Conservation (phyloP, 2,329 filamentous ascomycete genomes). For the Talaromyces sp. region DNA sequence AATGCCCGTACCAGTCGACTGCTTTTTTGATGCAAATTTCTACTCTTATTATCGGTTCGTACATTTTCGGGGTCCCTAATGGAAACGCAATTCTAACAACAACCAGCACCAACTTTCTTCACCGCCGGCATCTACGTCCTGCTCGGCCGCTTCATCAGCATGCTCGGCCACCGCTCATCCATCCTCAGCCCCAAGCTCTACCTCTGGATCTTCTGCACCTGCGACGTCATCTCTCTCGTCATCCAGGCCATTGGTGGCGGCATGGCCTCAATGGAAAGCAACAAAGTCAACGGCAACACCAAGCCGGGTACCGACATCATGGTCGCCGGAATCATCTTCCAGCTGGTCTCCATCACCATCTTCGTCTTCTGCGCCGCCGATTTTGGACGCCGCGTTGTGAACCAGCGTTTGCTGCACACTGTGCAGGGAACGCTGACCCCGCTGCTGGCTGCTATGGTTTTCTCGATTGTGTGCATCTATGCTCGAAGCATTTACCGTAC, state of each 20-base stretch:
- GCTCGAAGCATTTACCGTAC: conserved; percentile 46
- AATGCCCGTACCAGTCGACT: conserved; percentile 44
- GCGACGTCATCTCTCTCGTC: conserved; percentile 49
- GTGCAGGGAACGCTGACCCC: conserved; percentile 24
- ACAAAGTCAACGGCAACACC: conserved; percentile 41
- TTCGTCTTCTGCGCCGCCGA: conserved; percentile 45
- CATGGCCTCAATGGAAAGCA: conserved; percentile 40
- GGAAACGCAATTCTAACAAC: neutral
- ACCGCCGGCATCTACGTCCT: conserved; percentile 48
- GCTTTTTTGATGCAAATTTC: conserved; percentile 49
- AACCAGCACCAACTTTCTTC: conserved; percentile 43
- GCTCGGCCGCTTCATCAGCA: conserved; percentile 42
- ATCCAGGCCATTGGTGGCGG: conserved; percentile 54
- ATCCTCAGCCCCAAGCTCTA: conserved; percentile 39
- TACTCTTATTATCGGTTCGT: conserved; percentile 31
- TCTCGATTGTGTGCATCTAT: conserved; percentile 42
- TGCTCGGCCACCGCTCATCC: conserved; percentile 40
- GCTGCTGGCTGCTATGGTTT: conserved; percentile 32
- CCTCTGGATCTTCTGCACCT: conserved; percentile 47
- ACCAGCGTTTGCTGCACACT: conserved; percentile 18
- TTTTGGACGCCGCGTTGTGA: conserved; percentile 39
- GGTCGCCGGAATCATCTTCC: conserved; percentile 53
- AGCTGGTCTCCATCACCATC: conserved; percentile 50
- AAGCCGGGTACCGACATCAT: conserved; percentile 45
- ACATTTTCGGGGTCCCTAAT: neutral